Evolutionary conservation across 2,329 filamentous ascomycete genomes (phyloP).

Genomic region (Dryadomyces sulphureus): DNA sequence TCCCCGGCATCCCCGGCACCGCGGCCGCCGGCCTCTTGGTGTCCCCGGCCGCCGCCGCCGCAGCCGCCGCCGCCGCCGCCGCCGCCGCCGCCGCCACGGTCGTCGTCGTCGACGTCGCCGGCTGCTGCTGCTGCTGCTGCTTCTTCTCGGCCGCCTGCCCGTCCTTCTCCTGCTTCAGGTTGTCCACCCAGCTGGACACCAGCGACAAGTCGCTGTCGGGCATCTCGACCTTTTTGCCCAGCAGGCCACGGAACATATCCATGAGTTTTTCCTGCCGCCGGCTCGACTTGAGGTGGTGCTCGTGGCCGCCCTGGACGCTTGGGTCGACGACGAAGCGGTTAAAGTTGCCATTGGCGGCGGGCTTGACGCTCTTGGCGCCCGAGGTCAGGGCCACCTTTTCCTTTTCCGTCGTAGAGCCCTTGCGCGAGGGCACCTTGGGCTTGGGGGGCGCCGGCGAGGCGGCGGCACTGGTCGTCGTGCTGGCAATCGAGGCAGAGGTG

Average conservation of each 20-base stretch:
- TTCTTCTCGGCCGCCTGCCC: constrained; percentile 54
- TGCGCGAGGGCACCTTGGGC: constrained; percentile 25
- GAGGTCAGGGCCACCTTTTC: constrained; percentile 15
- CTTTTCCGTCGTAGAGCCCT: constrained; percentile 29
- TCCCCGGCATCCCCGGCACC: constrained; percentile 19
- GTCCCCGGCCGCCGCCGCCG: constrained; percentile 18
- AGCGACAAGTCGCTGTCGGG: constrained; percentile 75
- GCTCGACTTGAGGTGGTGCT: constrained; percentile 77
- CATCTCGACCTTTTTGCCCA: constrained; percentile 69
- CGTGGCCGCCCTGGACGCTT: constrained; percentile 54
- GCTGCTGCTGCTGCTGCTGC: constrained; percentile 7
- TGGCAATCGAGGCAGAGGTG: not conserved
- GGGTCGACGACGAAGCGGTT: constrained; percentile 37
- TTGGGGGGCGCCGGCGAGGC: constrained; percentile 23
- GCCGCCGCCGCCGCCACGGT: constrained; percentile 30
- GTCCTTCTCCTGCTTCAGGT: constrained; percentile 77
- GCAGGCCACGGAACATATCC: constrained; percentile 76
- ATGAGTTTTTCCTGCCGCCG: constrained; percentile 89
- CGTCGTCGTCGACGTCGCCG: not conserved
- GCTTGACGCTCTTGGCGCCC: constrained; percentile 21
- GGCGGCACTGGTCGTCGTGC: constrained; percentile 5
- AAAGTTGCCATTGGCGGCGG: constrained; percentile 16
- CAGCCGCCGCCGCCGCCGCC: constrained; percentile 3
- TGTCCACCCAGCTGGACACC: constrained; percentile 92
- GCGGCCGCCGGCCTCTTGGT: constrained; percentile 4